Conservation (phyloP, 768 basidiomycete genomes). For the Coprinopsis strossmayeri region DNA sequence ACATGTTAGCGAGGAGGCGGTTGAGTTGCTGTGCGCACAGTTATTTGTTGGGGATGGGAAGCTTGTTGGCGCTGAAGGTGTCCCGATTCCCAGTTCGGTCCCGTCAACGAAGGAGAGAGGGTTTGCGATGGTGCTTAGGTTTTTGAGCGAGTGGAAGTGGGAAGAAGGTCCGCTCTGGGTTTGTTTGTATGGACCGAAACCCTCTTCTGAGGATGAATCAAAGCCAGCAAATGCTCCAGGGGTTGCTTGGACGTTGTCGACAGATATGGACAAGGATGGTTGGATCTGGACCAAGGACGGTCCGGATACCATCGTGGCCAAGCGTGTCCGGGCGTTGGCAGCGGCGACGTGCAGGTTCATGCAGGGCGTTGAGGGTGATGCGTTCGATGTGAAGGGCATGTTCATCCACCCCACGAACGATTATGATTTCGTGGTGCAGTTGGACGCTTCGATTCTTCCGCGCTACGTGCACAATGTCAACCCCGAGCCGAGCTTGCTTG, state of each 20-base stretch:
- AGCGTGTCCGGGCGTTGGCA: slow-evolving; percentile 66
- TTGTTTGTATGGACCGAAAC: slow-evolving; percentile 49
- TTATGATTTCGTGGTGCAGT: slow-evolving; percentile 79
- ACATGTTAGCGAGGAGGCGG: slow-evolving; percentile 70
- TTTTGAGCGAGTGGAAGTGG: slow-evolving; percentile 84
- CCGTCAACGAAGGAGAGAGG: slow-evolving; percentile 78
- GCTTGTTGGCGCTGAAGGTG: slow-evolving; percentile 24
- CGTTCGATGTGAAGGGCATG: slow-evolving; percentile 64
- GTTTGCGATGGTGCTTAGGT: slow-evolving; percentile 66
- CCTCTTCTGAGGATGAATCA: slow-evolving; percentile 20
- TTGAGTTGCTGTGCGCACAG: slow-evolving; percentile 80
- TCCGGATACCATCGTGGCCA: slow-evolving; percentile 68
- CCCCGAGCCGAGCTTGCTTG: slow-evolving; percentile 42
- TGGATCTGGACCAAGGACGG: slow-evolving; percentile 67
- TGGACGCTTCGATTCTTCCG: slow-evolving; percentile 58
- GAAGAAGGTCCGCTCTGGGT: slow-evolving; percentile 58
- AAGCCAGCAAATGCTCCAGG: slow-evolving; percentile 11
- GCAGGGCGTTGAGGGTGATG: slow-evolving; percentile 41
- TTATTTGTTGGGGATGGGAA: slow-evolving; percentile 60
- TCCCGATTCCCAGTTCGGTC: slow-evolving; percentile 27
- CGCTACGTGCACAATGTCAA: slow-evolving; percentile 70
- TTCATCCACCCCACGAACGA: slow-evolving; percentile 80
- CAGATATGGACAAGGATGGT: slow-evolving; percentile 71
- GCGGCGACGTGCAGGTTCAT: slow-evolving; percentile 64
- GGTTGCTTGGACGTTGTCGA: slow-evolving; percentile 71